Percentiles rank a stretch among this genome's conserved stretches.
phyloP scores from a whole-genome alignment of 371 early-diverging fungal genomes.

The Apophysomyces trapeziformis region DNA sequence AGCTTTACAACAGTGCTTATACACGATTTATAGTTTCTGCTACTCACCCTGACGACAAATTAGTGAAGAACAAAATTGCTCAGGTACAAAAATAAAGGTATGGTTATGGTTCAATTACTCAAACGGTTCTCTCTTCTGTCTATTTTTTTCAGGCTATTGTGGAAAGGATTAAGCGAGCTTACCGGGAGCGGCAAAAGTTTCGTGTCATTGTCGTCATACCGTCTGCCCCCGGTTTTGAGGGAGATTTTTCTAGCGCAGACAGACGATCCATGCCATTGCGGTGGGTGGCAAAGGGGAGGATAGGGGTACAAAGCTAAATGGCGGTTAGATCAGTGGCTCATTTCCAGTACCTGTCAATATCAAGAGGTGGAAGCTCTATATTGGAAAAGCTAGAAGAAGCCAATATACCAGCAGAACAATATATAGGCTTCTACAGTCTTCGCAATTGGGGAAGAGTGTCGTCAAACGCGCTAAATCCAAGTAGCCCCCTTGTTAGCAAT shows the following conservation, averaged over 20 bases:
- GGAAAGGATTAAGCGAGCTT: conserved; percentile 79
- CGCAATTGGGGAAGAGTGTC: conserved; percentile 65
- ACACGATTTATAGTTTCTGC: conserved; percentile 40
- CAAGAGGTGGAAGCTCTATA: conserved; percentile 77
- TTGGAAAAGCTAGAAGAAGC: conserved; percentile 59
- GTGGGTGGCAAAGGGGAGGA: conserved; percentile 18
- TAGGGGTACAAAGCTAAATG: conserved; percentile 6
- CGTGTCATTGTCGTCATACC: conserved; percentile 89
- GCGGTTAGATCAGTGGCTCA: conserved; percentile 64
- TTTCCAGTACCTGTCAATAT: conserved; percentile 82
- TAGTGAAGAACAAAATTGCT: conserved; percentile 53
- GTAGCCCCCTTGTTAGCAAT: conserved; percentile 16
- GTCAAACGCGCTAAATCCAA: conserved; percentile 22
- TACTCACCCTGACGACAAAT: conserved; percentile 37
- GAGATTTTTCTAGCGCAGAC: conserved; percentile 69
- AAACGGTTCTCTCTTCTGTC: conserved; percentile 13
- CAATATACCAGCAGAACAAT: conserved; percentile 71
- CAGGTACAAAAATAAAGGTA: conserved; percentile 39
- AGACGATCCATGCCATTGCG: conserved; percentile 44
- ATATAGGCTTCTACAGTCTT: conserved; percentile 80
- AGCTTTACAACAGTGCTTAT: background rate
- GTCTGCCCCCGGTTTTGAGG: conserved; percentile 88
- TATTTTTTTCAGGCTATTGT: conserved; percentile 63
- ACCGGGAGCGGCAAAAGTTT: conserved; percentile 68
- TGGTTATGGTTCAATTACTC: no score